Base-by-base conservation (phyloP, 2,329 filamentous ascomycete genomes). In the Zasmidium cellare region DNA sequence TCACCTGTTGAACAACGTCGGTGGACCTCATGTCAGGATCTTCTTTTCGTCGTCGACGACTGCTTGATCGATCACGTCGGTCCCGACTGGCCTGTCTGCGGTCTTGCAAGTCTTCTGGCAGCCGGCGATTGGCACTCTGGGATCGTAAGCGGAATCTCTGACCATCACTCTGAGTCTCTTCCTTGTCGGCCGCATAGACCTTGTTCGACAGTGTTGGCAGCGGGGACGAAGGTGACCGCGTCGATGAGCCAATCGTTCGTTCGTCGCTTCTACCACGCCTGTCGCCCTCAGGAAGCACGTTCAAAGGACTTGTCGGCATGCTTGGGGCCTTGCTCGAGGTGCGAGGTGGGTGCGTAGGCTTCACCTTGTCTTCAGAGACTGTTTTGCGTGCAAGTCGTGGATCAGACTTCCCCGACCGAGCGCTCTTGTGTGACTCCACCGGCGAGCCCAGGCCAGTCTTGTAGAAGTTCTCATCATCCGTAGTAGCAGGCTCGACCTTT, bases 181-280 rank as follows among this genome's bases (percentile, higher is more conserved):
- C 62, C 11, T 53, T 50, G n/a, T 87, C 84, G 9, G 41, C 59
- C 1, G 85, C 86, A 47, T 79, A 79, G 46, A 81, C 81, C 45
- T 81, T 78, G 2, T 82, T 77, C 5, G 80, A 77, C 14, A 88
- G 85, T 79, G 93, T 87, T 3, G 91, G 90, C 20, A 92, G 77
- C 1, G 92, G 91, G 1, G 91, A 93, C 0, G 89, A 89, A 1
- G 92, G 92, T 1, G 92, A 96, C 51, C 86, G 81, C 46, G 82
- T 76, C 2, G 76, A 70, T n/a, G 85, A 84, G 2, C 80, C 82
- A 18, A 84, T 80, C 16, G 79, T 79, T n/a, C 87, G 82, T 16
- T 81, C 82, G 49, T 81, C 76, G 67, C 86, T 88, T 62, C 89
- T 82, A 2, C 87, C 88, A 51, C 89, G 83, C 22, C 62, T 67